Percentiles rank a stretch among this genome's conserved stretches.
Evolutionary conservation across 805 yeast genomes (phyloP).

Genomic region (Cyberlindnera veronae): DNA sequence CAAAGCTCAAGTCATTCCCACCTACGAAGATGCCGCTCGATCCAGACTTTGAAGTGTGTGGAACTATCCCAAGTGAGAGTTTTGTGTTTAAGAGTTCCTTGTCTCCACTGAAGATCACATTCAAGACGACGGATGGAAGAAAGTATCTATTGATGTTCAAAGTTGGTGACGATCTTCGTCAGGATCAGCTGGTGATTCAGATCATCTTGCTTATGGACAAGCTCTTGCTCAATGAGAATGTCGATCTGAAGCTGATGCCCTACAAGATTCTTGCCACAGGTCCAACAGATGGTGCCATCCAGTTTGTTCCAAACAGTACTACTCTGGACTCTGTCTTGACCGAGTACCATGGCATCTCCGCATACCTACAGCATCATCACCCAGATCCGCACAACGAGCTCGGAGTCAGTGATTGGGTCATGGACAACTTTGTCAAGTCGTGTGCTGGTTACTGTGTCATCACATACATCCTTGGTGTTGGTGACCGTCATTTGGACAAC

Average conservation of each 20-base stretch:
- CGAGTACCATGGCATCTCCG: constrained; percentile 71
- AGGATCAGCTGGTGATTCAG: constrained; percentile 95
- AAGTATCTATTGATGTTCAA: constrained; percentile 85
- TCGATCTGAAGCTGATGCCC: constrained; percentile 84
- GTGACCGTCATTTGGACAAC: constrained; percentile 95
- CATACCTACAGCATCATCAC: constrained; percentile 63
- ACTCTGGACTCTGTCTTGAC: constrained; percentile 76
- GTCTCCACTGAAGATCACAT: constrained; percentile 81
- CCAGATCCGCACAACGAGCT: constrained; percentile 42
- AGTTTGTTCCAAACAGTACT: constrained; percentile 92
- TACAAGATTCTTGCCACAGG: constrained; percentile 89
- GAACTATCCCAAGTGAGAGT: constrained; percentile 74
- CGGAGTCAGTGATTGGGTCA: constrained; percentile 47
- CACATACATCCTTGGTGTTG: constrained; percentile 91
- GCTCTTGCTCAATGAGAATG: constrained; percentile 80
- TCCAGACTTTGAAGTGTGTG: constrained; percentile 70
- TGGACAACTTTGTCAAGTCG: constrained; percentile 93
- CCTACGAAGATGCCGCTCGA: constrained; percentile 78
- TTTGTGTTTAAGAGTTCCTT: constrained; percentile 88
- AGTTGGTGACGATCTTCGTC: constrained; percentile 91
- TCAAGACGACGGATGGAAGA: constrained; percentile 51
- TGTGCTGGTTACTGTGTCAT: constrained; percentile 98
- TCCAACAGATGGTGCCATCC: constrained; percentile 86
- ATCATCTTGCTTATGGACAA: constrained; percentile 89
- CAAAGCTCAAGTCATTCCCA: constrained; percentile 41